Percentiles rank a stretch among this genome's conserved stretches.
Conservation (phyloP, 768 basidiomycete species). For the Lactifluus subvellereus region DNA sequence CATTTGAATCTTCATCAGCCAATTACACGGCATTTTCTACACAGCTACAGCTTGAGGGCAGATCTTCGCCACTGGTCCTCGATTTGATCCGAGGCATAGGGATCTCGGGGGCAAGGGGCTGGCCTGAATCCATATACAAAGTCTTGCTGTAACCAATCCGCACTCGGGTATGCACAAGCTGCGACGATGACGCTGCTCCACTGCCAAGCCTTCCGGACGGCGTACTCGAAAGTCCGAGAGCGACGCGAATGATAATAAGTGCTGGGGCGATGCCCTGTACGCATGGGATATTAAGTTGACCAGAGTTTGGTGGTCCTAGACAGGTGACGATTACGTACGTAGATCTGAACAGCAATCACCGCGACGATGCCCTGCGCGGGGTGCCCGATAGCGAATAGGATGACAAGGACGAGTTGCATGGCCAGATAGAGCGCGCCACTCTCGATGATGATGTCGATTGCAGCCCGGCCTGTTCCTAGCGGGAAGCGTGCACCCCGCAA, state of each 20-base stretch:
- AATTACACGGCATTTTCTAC: not conserved
- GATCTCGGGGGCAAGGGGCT: too few relatives aligned
- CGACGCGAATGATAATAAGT: constrained; percentile 15
- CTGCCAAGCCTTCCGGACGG: not conserved
- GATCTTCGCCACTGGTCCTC: not conserved
- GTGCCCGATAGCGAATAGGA: constrained; percentile 33
- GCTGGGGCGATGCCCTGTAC: constrained; percentile 13
- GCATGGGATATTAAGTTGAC: too few relatives aligned
- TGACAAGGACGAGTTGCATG: constrained; percentile 37
- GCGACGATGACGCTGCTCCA: not conserved
- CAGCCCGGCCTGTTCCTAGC: constrained; percentile 9
- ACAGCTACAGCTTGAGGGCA: not conserved
- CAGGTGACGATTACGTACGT: constrained; percentile 29
- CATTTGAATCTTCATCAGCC: not conserved
- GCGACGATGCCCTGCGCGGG: constrained; percentile 35
- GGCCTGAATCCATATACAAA: constrained; percentile 3
- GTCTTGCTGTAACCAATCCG: not conserved
- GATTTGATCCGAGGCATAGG: not conserved
- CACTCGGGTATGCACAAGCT: not conserved
- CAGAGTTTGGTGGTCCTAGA: not conserved
- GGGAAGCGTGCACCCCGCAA: not conserved
- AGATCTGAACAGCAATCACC: constrained; percentile 37
- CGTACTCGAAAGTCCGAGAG: constrained; percentile 5
- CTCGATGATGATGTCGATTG: constrained; percentile 36
- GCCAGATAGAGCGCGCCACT: constrained; percentile 38